Evolutionary conservation across 257 asterid species (phyloP), one percentile per base, ranked within the genome.

Genomic region (Scutellaria barbata): DNA sequence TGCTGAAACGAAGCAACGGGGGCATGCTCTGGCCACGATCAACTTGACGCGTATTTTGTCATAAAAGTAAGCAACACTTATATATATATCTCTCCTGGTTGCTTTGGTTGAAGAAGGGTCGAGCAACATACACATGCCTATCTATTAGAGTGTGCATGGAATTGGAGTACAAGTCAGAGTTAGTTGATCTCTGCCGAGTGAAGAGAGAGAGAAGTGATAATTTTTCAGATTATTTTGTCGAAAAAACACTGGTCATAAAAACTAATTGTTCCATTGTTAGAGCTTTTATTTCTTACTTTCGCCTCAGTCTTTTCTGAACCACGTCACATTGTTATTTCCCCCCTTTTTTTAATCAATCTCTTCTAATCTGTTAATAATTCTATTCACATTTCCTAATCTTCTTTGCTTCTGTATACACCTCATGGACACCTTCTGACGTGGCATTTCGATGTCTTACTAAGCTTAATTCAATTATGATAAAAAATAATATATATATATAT

Each of bases 131-230:
- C 75, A 66, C 78, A 66, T 71, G 71, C 55, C 60, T 68, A 69
- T 74, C 72, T 69, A 70, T 80, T 77, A 73, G 79, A 78, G 67
- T 66, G 74, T 53, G 73, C 80, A 63, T 76, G 77, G 72, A 64
- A 79, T 66, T 76, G 77, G 72, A 64, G 81, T 62, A 46, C 74
- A 64, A 18, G 50, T 25, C 62, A 54, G 75, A 67, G 66, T 70
- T 67, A 63, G 59, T 58, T 71, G 80, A 30, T 30, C 35, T 30
- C 35, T 30, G 35, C 5, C 3, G 35, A 30, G 35, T 30, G 35
- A 5, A 2, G 35, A 30, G 35, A 30, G 81, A 60, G 68, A 57
- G 11, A 51, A 30, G 61, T 64, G 54, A 12, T 65, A 63, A 60
- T 66, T 61, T 55, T 68, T 61, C 51, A 12, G 54, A 51, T 71